Evolutionary conservation across 345 rosid species (phyloP), one percentile per base, ranked within the genome.

Genomic region (Excoecaria cochinchinensis): DNA sequence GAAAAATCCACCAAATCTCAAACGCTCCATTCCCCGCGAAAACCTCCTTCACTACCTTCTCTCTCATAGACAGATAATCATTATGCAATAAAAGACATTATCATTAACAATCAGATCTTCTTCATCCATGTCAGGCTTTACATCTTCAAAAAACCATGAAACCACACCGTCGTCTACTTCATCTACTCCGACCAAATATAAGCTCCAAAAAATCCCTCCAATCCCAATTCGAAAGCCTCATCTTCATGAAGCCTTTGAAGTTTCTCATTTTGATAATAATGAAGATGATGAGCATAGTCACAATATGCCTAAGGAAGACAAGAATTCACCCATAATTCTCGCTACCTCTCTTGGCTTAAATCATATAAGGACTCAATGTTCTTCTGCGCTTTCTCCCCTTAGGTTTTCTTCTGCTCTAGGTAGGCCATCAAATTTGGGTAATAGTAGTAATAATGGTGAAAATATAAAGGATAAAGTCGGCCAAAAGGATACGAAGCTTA

Each of bases 311-410:
- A 67, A 69, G 47, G 77, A 63, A 12, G 74, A 69, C 67, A 59
- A 62, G 52, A 82, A 77, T 65, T 53, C 87, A 21, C 55, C 89
- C 38, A 85, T 87, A n/a, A n/a, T n/a, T n/a, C n/a, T n/a, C n/a
- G n/a, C n/a, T n/a, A n/a, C n/a, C n/a, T n/a, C n/a, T n/a, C n/a
- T n/a, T 17, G 91, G 95, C 68, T 80, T 95, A 69, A 93, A 95
- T 69, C 89, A 89, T 64, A 95, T 95, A 68, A 86, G 78, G 79
- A 95, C 98, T 39, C 92, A 86, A 76, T 91, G 94, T 16, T 67
- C 63, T 71, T 80, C 86, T 14, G 68, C 82, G 25, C 85, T 79
- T 15, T 89, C 94, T 68, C 88, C 93, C 73, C 85, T 91, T 58
- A 79, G 93, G 68, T 82, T 88, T 65, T 84, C 89, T 3, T 85